These are phyloP conservation scores for Erodium chrysanthum DNA, from an alignment of 441 rosid species.

Conservation along the genomic window DNA sequence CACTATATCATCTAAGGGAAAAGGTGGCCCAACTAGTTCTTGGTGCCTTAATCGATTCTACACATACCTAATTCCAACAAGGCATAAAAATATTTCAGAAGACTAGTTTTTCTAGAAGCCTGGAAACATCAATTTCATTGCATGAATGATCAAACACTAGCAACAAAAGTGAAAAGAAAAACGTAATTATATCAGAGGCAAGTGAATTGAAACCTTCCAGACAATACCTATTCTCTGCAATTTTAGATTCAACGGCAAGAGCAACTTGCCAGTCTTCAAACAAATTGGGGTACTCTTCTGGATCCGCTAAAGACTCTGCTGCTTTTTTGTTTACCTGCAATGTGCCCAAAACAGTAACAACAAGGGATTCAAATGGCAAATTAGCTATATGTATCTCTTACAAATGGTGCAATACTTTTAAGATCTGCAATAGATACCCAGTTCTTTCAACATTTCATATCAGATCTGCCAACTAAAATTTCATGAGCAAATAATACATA, in stretches of 20 bases:
- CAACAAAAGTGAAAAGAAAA: constrained; percentile 3
- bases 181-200: neutral
- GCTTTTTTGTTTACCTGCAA: constrained; percentile 87
- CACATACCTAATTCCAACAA: neutral
- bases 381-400: neutral
- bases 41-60: neutral
- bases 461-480: neutral
- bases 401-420: neutral
- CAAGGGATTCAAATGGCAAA: neutral
- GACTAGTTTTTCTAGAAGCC: neutral
- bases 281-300: constrained; percentile 86
- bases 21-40: too few species aligned
- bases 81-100: neutral
- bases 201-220: constrained; percentile 8
- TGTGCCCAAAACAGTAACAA: neutral
- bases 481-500: neutral
- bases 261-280: constrained; percentile 98
- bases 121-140: constrained; percentile 3
- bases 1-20: neutral
- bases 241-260: constrained; percentile 62
- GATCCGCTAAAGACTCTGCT: constrained; percentile 98
- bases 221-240: constrained; percentile 62
- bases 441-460: neutral
- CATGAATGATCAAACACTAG: constrained; percentile 5
- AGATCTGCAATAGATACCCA: neutral